These are phyloP conservation scores for Zarea fungicola DNA, from an alignment of 2,329 filamentous ascomycete genomes.

Conservation along the genomic window DNA sequence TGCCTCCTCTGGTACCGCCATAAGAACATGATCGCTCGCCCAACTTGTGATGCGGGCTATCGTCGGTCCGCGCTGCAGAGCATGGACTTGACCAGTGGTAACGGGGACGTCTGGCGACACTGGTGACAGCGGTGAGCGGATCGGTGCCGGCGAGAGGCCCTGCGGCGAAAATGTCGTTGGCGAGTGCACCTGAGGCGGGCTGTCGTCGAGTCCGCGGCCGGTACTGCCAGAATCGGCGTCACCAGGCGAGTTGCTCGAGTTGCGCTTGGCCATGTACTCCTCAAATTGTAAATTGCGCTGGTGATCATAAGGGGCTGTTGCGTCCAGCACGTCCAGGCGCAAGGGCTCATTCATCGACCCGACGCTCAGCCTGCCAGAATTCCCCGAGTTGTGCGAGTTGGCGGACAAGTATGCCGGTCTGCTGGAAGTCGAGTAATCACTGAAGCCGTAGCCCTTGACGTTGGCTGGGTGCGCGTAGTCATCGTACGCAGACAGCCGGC, in stretches of 20 bases:
- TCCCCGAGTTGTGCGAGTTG: conserved; percentile 23
- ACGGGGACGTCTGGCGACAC: conserved; percentile 17
- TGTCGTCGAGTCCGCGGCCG: background rate
- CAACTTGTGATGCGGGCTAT: conserved; percentile 30
- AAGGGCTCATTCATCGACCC: conserved; percentile 21
- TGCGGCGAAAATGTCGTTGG: background rate
- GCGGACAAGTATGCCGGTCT: conserved; percentile 22
- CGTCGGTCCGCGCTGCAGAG: conserved; percentile 23
- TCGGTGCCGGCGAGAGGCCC: conserved; percentile 12
- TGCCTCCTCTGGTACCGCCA: conserved; percentile 34
- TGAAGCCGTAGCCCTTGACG: conserved; percentile 44
- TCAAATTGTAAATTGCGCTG: conserved; percentile 44
- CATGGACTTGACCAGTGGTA: conserved; percentile 9
- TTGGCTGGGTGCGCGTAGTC: conserved; percentile 46
- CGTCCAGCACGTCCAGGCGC: conserved; percentile 19
- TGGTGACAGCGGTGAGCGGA: too few species aligned
- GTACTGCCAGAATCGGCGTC: conserved; percentile 19
- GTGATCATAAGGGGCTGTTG: conserved; percentile 36
- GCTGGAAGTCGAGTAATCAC: conserved; percentile 25
- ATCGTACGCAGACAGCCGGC: conserved; percentile 43
- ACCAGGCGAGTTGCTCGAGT: conserved; percentile 20
- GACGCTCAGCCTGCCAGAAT: conserved; percentile 26
- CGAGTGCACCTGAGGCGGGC: background rate
- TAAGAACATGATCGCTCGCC: conserved; percentile 32
- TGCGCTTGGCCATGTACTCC: conserved; percentile 35